Percentiles rank a stretch among this genome's conserved stretches.
phyloP scores from a whole-genome alignment of 2,329 filamentous ascomycete genomes.

The Fonsecaea pedrosoi region DNA sequence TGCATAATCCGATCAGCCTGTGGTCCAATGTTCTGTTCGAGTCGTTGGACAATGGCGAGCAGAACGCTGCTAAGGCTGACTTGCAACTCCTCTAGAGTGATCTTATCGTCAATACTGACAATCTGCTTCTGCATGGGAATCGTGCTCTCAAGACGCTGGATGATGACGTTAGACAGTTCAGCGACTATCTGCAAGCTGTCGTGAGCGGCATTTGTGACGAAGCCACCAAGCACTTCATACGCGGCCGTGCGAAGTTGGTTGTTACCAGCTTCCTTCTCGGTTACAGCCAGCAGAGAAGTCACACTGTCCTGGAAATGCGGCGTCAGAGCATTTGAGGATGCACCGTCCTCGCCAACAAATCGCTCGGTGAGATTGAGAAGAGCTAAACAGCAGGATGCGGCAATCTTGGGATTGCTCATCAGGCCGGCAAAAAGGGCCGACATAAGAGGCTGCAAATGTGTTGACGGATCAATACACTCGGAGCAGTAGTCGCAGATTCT shows the following conservation, averaged over 20 bases:
- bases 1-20: conserved; percentile 96
- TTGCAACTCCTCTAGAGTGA: conserved; percentile 96
- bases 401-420: conserved; percentile 93
- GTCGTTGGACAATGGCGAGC: conserved; percentile 85
- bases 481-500: conserved; percentile 95
- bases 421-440: conserved; percentile 88
- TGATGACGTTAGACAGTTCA: conserved; percentile 81
- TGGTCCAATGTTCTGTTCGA: conserved; percentile 89
- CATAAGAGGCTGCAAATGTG: conserved; percentile 84
- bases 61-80: conserved; percentile 91
- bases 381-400: conserved; percentile 97
- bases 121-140: conserved; percentile 89
- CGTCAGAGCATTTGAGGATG: conserved; percentile 79
- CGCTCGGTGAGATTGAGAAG: conserved; percentile 97
- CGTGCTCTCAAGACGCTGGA: conserved; percentile 90
- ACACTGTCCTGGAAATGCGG: conserved; percentile 94
- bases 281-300: conserved; percentile 81
- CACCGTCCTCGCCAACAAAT: conserved; percentile 85
- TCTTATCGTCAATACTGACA: conserved; percentile 94
- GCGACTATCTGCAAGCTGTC: conserved; percentile 84
- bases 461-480: conserved; percentile 83
- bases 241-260: conserved; percentile 91
- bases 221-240: conserved; percentile 95
- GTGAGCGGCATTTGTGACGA: conserved; percentile 86
- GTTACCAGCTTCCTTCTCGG: conserved; percentile 74